Conservation (phyloP, 2,329 filamentous ascomycete genomes). For the Purpureocillium takamizusanense region DNA sequence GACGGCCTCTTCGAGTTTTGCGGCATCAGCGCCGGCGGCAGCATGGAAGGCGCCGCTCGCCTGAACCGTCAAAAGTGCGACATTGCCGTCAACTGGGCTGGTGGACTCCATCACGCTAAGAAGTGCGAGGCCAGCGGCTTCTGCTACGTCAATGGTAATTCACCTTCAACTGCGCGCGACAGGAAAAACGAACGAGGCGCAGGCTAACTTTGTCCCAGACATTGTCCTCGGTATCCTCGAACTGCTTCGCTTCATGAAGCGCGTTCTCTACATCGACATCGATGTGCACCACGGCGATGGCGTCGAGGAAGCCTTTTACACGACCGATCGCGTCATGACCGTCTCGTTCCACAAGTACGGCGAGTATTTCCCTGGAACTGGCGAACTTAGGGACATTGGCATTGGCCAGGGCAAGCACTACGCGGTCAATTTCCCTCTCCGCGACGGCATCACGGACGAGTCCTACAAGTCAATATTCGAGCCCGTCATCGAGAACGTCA, state of each 20-base stretch:
- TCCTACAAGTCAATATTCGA: slow-evolving; percentile 90
- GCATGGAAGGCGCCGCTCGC: slow-evolving; percentile 85
- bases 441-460: slow-evolving; percentile 83
- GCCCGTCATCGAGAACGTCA: slow-evolving; percentile 77
- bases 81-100: slow-evolving; percentile 97
- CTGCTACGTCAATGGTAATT: slow-evolving; percentile 95
- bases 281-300: slow-evolving; percentile 92
- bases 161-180: too few species aligned
- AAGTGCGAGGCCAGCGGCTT: slow-evolving; percentile 95
- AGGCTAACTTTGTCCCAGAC: slow-evolving; percentile 40
- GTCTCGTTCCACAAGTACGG: slow-evolving; percentile 96
- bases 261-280: slow-evolving; percentile 96
- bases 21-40: slow-evolving; percentile 86
- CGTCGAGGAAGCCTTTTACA: slow-evolving; percentile 89
- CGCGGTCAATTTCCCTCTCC: slow-evolving; percentile 81
- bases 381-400: slow-evolving; percentile 77
- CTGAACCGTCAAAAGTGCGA: slow-evolving; percentile 87
- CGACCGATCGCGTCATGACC: slow-evolving; percentile 86
- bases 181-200: too few species aligned
- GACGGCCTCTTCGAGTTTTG: slow-evolving; percentile 97
- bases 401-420: slow-evolving; percentile 85
- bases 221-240: slow-evolving; percentile 95
- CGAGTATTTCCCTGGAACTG: slow-evolving; percentile 90
- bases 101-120: slow-evolving; percentile 93
- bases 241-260: slow-evolving; percentile 79